These are phyloP conservation scores for Aristolochia californica DNA, from an alignment of 164 flowering plant species.

Conservation along the genomic window DNA sequence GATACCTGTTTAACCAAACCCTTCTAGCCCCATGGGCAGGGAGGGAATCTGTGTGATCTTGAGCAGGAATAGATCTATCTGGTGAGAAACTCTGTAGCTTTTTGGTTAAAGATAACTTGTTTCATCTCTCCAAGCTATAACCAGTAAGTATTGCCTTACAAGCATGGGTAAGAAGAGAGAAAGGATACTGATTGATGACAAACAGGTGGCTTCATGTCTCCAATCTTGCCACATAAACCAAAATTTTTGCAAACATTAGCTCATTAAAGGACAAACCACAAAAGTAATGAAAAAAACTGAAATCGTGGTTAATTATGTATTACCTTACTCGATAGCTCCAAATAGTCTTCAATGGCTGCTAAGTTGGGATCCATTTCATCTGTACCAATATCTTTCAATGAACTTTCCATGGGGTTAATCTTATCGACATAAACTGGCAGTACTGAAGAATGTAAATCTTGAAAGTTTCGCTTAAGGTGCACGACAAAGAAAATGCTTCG, in stretches of 20 bases:
- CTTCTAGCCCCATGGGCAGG: neutral
- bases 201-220: slow-evolving; percentile 43
- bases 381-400: slow-evolving; percentile 9
- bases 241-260: slow-evolving; percentile 5
- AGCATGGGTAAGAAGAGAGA: slow-evolving; percentile 1
- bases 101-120: slow-evolving; percentile 29
- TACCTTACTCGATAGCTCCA: slow-evolving; percentile 90
- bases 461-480: too few species aligned
- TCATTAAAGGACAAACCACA: neutral
- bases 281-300: neutral
- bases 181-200: slow-evolving; percentile 67
- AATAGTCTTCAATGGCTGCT: slow-evolving; percentile 84
- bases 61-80: neutral
- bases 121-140: neutral
- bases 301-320: neutral
- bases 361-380: slow-evolving; percentile 66
- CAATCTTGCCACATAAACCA: slow-evolving; percentile 37
- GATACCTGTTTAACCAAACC: slow-evolving; percentile 1
- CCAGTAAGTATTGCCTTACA: too few species aligned
- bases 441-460: slow-evolving; percentile 8
- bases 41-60: neutral
- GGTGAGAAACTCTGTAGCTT: slow-evolving; percentile 26
- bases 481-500: too few species aligned
- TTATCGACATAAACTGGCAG: slow-evolving; percentile 2
- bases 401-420: slow-evolving; percentile 9